Evolutionary conservation across 2,329 filamentous ascomycete species (phyloP), one percentile per base, ranked within the genome.

Genomic region (Microsporum audouinii): DNA sequence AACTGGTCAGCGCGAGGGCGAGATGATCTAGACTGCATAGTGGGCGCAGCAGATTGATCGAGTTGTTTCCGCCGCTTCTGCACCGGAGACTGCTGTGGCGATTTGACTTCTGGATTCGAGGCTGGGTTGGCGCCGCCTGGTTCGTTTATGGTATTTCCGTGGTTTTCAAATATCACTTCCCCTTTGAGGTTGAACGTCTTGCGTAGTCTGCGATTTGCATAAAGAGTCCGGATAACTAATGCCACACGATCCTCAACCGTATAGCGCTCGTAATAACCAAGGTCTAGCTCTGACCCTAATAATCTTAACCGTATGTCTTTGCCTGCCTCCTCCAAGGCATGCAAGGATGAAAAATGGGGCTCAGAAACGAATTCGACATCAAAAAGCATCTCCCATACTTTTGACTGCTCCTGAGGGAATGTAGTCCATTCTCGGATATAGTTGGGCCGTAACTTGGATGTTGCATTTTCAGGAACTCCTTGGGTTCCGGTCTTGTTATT

Each of bases 1-100:
- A 73, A 73, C 62, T 72, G 64, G 64, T 74, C 69, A 33, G 69
- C 69, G 8, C 63, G 65, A 63, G 70, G 67, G 47, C 64, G 65
- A 45, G 66, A 49, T 6, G 29, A 65, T 14, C 14, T 39, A 56
- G 56, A 38, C 27, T 17, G 17, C 6, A 31, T 10, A 31, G 17
- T 47, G 17, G 61, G 55, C 23, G 47, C 59, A 45, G 45, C 62
- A 38, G 62, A 17, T 38, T n/a, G 34, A 17, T 34, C 43, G 45
- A 34, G 47, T 51, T 45, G 6, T 47, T 59, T 59, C 43, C 45
- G 56, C 14, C 43, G 56, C 27, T 61, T 61, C 47, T 38, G 43
- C 34, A 36, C 36, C 7, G 53, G 53, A 12, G 53, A 57, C 14
- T 57, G 33, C 14, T 38, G 53, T 14, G 60, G 38, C 7, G 34